Base-by-base conservation (phyloP, 1,284 basidiomycete genomes). In the Coriolopsis trogii region DNA sequence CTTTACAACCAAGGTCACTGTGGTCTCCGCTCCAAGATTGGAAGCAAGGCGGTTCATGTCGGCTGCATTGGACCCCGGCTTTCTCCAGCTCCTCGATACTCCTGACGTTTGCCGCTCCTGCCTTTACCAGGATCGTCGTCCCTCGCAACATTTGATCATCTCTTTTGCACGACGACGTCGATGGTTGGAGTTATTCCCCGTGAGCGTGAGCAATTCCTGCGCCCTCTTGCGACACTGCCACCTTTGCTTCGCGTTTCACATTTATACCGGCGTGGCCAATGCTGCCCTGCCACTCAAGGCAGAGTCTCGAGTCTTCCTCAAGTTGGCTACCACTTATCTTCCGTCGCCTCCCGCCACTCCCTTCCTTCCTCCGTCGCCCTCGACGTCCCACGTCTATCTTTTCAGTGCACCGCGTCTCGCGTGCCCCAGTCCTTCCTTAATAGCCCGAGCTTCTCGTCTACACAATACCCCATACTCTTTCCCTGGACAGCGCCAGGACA, bases 141-240 rank as follows among this genome's bases (percentile, higher is more conserved):
- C 73, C 61, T 74, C 67, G 61, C 69, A 63, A 72, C 67, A 62
- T 57, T 59, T 69, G 67, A 72, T 71, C 67, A 70, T 58, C 62
- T 63, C 51, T 45, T 38, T 46, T 45, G 46, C 46, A 47, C 50
- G 46, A 51, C 58, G 36, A 56, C 53, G 29, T 46, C 53, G 51
- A 54, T 55, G 53, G 38, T 39, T 50, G 53, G 46, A 31, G 30
- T 38, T 48, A 51, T 49, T 46, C 53, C 24, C 21, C 25, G n/a
- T n/a, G 18, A 43, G 46, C 41, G 38, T 56, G 26, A 37, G 43
- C 51, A 48, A 44, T 33, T 44, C 36, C 29, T 45, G 49, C 47
- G 39, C 55, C 46, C 39, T 48, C 28, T 46, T 30, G 24, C 21
- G 21, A 41, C 58, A 59, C 54, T 33, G 58, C 58, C 55, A 55